Base-by-base conservation (phyloP, 805 yeast species). In the Naumovozyma baii region DNA sequence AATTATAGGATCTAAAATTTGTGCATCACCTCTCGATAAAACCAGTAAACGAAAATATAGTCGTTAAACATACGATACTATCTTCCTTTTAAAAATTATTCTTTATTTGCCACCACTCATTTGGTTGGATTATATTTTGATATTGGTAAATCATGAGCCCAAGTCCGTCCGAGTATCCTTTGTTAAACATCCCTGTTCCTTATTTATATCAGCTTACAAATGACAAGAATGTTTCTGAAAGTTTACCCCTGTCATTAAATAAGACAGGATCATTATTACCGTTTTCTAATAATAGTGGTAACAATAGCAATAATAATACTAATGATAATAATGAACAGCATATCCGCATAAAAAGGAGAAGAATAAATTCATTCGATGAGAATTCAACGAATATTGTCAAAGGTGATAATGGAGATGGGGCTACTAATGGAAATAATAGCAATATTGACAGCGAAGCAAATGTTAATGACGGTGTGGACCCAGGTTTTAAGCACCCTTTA, bases 121-220 rank as follows among this genome's bases (percentile, higher is more conserved):
- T n/a, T n/a, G n/a, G n/a, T n/a, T n/a, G n/a, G n/a, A n/a, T n/a
- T n/a, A n/a, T n/a, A n/a, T n/a, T n/a, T n/a, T n/a, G n/a, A n/a
- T n/a, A n/a, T n/a, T n/a, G n/a, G n/a, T n/a, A n/a, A n/a, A n/a
- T n/a, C n/a, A 29, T 29, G 31, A 29, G 13, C 15, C 13, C 29
- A 28, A 18, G 4, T 2, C 45, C 47, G 20, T 37, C 49, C 31
- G 47, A 49, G 35, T 53, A 47, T 43, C 61, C 61, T 10, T 38
- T 56, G 18, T 44, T 44, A 33, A 52, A 48, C 31, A 52, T 54
- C 19, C 47, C 54, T n/a, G 50, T 48, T 10, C 61, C 61, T 4
- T 56, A 39, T 37, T 47, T 42, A 19, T 48, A 49, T 35, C 50
- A 46, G 34, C 36, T 48, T 19, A 34, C 45, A 31, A 9, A 22